A percentile compares a stretch with the other conserved stretches of the same genome.
Conservation (phyloP, 768 basidiomycete genomes). For the Amanita pseudoporphyria region DNA sequence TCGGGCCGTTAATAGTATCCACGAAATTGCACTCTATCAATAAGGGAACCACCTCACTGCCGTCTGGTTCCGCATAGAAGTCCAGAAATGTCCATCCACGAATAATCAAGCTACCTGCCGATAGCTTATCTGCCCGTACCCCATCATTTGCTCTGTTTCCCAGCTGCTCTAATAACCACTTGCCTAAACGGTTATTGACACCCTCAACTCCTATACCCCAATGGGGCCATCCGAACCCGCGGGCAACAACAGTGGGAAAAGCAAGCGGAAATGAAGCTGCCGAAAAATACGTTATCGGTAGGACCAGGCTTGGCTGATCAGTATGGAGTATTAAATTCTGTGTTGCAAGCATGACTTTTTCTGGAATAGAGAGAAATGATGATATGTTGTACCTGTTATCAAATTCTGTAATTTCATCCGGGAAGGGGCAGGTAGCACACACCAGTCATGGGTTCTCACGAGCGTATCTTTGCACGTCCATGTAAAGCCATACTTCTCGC, state of each 20-base stretch:
- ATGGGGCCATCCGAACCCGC: conserved; percentile 77
- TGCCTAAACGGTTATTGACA: conserved; percentile 65
- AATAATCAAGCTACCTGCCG: conserved; percentile 32
- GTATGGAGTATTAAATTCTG: conserved; percentile 34
- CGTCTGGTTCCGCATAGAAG: conserved; percentile 54
- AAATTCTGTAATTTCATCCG: background rate
- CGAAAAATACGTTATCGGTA: conserved; percentile 75
- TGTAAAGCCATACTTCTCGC: conserved; percentile 56
- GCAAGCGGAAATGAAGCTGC: conserved; percentile 77
- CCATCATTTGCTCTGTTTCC: conserved; percentile 11
- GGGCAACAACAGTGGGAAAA: conserved; percentile 65
- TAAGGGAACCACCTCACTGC: conserved; percentile 44
- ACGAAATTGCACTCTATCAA: conserved; percentile 75
- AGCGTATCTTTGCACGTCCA: conserved; percentile 67
- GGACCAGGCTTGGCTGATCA: conserved; percentile 25
- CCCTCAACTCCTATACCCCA: conserved; percentile 78
- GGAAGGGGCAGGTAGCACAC: conserved; percentile 3
- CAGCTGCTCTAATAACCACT: conserved; percentile 59
- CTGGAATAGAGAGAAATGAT: conserved; percentile 74
- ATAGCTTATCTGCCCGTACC: background rate
- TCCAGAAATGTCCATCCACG: conserved; percentile 75
- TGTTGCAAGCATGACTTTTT: conserved; percentile 60
- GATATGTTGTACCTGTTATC: conserved; percentile 64
- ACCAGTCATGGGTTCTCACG: conserved; percentile 85
- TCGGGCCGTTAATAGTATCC: too few relatives aligned